Base-by-base conservation (phyloP, 169 alveolate genomes). In the Plasmodium cynomolgi region DNA sequence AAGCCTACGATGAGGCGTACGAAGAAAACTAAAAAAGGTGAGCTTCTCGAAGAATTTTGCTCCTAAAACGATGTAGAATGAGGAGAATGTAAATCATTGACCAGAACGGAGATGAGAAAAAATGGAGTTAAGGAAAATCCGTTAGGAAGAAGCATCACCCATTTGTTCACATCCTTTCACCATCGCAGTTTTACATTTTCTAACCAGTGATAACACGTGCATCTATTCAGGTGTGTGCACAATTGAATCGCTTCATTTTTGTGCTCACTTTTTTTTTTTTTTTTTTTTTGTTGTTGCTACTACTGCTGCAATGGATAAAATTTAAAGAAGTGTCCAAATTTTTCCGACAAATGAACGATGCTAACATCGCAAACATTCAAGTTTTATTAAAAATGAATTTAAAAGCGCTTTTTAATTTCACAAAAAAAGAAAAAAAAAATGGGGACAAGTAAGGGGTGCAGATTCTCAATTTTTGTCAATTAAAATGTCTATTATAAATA, bases 1-100 rank as follows among this genome's bases (percentile, higher is more conserved):
- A 98, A 96, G 96, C 98, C 20, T 98, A 98, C 95, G 98, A 97
- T 83, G 99, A 98, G 96, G 99, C 98, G 8, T 97, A 95, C 84
- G 98, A 97, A 41, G 98, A 97, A 41, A 83, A 83, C 13, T 91
- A 79, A 82, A 33, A 29, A 75, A 75, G 44, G 23, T 15, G 8
- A 75, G 6, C n/a, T 3, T 1, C 33, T 29, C 6, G 37, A 68
- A 68, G n/a, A 68, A 7, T 5, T 68, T 68, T 68, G 13, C n/a
- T 68, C 31, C 37, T 23, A 23, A 68, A 23, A 68, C 39, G 77
- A 68, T 68, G 37, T 68, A 68, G 77, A 68, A n/a, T n/a, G 77
- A n/a, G 33, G 6, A n/a, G 17, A 62, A 20, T 68, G 39, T 68
- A 68, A 68, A 23, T 9, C 31, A 68, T 3, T 68, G 37, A 9